A percentile compares a stretch with the other conserved stretches of the same genome.
Conservation (phyloP, 148 eudicot species). For the Linanthus parryae region DNA sequence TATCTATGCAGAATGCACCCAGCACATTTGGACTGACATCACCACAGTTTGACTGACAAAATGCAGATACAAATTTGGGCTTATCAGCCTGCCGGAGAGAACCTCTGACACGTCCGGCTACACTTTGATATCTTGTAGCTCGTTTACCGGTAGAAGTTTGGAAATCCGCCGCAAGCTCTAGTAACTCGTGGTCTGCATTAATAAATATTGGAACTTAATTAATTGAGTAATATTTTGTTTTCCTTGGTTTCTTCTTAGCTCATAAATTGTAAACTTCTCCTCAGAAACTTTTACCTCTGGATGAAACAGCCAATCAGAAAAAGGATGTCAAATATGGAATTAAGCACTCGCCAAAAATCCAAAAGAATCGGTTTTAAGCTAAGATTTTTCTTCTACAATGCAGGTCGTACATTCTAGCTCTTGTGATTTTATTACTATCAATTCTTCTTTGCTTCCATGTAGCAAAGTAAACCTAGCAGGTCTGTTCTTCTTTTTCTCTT, state of each 20-base stretch:
- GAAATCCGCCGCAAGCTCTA: conserved; percentile 76
- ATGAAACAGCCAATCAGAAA: too few relatives aligned
- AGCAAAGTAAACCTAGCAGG: too few relatives aligned
- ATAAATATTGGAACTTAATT: background rate
- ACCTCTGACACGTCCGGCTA: conserved; percentile 72
- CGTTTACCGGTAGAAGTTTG: conserved; percentile 65
- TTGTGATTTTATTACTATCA: background rate
- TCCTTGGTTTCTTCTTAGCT: conserved; percentile 6
- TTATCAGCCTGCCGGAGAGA: conserved; percentile 55
- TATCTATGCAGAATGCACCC: conserved; percentile 87
- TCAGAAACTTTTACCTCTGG: too few relatives aligned
- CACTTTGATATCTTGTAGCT: conserved; percentile 54
- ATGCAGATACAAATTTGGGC: conserved; percentile 86
- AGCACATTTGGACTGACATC: conserved; percentile 96
- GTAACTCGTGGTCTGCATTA: conserved; percentile 65
- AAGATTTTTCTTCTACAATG: background rate
- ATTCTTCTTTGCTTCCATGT: too few relatives aligned
- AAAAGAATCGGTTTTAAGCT: too few relatives aligned
- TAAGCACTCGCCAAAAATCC: too few relatives aligned
- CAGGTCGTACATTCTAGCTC: background rate
- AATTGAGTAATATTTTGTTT: background rate
- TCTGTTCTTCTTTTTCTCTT: too few relatives aligned
- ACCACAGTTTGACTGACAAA: conserved; percentile 93
- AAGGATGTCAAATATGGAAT: too few relatives aligned
- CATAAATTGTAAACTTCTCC: background rate